A percentile compares a stretch with the other conserved stretches of the same genome.
Conservation (phyloP, 2,329 filamentous ascomycete genomes). For the Paecilomyces niveus region DNA sequence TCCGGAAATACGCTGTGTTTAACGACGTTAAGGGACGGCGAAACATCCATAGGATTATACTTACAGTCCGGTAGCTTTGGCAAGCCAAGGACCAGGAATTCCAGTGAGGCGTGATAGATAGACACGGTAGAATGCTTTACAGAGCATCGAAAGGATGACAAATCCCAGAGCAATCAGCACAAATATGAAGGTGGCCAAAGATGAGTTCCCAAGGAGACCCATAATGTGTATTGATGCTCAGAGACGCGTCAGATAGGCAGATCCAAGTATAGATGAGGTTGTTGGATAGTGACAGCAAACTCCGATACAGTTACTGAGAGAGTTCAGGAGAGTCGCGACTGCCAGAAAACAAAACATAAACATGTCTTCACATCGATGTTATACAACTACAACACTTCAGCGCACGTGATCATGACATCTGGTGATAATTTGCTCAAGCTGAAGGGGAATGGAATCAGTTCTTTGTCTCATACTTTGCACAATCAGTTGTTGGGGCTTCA, state of each 20-base stretch:
- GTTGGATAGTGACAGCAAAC: not conserved
- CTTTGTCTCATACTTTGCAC: not conserved
- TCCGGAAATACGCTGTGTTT: not conserved
- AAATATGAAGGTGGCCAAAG: not conserved
- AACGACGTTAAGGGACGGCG: not conserved
- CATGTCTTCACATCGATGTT: not conserved
- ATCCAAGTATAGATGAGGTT: not conserved
- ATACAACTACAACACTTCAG: not conserved
- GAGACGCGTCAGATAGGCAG: not conserved
- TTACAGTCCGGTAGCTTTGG: not conserved
- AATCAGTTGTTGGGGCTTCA: not conserved
- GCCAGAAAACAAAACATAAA: not conserved
- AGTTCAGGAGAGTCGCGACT: not conserved
- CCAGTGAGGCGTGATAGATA: not conserved
- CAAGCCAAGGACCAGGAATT: not conserved
- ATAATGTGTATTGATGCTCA: not conserved
- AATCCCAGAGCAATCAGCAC: not conserved
- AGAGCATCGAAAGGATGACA: not conserved
- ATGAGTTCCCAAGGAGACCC: not conserved
- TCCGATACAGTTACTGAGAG: not conserved
- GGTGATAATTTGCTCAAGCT: not conserved
- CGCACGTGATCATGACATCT: not conserved
- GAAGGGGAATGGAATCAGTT: not conserved
- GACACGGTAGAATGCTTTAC: not conserved
- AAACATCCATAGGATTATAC: not conserved